Conservation (phyloP, 1,284 basidiomycete genomes). For the Grifola frondosa region DNA sequence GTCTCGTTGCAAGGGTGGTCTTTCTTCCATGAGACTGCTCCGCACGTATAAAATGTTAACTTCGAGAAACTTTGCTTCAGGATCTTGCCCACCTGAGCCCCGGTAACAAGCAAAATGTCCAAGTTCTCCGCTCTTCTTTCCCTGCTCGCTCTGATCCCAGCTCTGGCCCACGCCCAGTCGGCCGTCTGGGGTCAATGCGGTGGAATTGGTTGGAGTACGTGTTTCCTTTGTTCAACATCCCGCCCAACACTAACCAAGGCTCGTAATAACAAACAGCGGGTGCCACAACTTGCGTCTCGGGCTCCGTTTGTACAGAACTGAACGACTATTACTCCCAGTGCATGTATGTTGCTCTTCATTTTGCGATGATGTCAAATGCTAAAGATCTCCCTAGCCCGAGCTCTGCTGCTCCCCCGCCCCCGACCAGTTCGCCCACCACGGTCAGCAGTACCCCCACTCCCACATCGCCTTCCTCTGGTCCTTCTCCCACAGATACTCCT, state of each 20-base stretch:
- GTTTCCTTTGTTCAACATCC: neutral
- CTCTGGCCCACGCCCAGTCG: slow-evolving; percentile 43
- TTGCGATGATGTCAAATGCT: no score
- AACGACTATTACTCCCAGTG: slow-evolving; percentile 61
- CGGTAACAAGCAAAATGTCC: slow-evolving; percentile 40
- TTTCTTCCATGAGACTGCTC: neutral
- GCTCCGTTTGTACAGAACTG: slow-evolving; percentile 37
- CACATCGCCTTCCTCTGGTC: slow-evolving; percentile 20
- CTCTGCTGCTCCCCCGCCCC: slow-evolving; percentile 5
- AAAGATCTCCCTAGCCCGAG: slow-evolving; percentile 5
- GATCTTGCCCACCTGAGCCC: slow-evolving; percentile 17
- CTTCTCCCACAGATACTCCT: slow-evolving; percentile 31
- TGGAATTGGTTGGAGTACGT: slow-evolving; percentile 50
- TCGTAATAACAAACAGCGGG: slow-evolving; percentile 47
- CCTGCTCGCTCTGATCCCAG: slow-evolving; percentile 45
- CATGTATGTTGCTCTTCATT: slow-evolving; percentile 39
- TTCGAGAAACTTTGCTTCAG: slow-evolving; percentile 10
- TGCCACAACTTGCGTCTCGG: slow-evolving; percentile 44
- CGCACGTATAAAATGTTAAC: slow-evolving; percentile 17
- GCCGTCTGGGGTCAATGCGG: slow-evolving; percentile 51
- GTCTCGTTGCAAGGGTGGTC: slow-evolving; percentile 6
- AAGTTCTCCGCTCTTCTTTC: slow-evolving; percentile 48
- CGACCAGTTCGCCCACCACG: slow-evolving; percentile 17
- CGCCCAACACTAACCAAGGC: slow-evolving; percentile 3
- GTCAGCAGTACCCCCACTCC: slow-evolving; percentile 21